phyloP scores from a whole-genome alignment of 129 eudicot genomes.

The Lactuca sativa region DNA sequence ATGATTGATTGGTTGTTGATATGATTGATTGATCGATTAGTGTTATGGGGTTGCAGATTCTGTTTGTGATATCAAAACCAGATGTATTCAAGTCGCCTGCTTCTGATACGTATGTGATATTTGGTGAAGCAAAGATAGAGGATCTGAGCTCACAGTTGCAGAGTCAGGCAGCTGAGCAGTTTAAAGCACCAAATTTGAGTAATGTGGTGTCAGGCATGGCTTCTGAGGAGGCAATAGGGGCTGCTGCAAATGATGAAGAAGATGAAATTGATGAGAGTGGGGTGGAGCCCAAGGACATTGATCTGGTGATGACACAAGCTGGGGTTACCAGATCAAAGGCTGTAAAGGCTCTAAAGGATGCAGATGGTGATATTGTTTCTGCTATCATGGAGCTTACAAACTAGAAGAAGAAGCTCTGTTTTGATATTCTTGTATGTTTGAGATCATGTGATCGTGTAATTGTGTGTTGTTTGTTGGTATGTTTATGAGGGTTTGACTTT shows the following conservation, averaged over 20 bases:
- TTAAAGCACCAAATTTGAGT: constrained; percentile 57
- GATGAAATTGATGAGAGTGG: constrained; percentile 26
- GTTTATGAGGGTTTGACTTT: no score
- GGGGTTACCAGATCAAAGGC: constrained; percentile 29
- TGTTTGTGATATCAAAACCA: constrained; percentile 64
- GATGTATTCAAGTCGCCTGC: constrained; percentile 73
- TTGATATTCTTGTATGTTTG: constrained; percentile 16
- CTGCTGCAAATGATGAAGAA: neutral
- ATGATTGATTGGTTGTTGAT: constrained; percentile 2
- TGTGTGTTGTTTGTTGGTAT: constrained; percentile 10
- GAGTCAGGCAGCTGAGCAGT: constrained; percentile 86
- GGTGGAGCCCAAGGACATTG: constrained; percentile 29
- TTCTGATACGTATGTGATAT: constrained; percentile 60
- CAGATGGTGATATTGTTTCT: constrained; percentile 29
- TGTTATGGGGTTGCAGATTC: constrained; percentile 34
- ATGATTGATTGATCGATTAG: neutral
- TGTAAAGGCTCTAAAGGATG: constrained; percentile 30
- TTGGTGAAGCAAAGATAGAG: constrained; percentile 79
- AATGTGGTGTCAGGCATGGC: constrained; percentile 37
- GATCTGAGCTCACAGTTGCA: constrained; percentile 78
- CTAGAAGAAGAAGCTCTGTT: constrained; percentile 15
- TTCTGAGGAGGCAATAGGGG: constrained; percentile 36
- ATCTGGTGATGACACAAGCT: constrained; percentile 28
- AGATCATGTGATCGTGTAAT: constrained; percentile 18
- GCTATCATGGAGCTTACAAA: constrained; percentile 33